Evolutionary conservation across 1,284 basidiomycete genomes (phyloP).

Genomic region (Sanghuangporus sanghuang): DNA sequence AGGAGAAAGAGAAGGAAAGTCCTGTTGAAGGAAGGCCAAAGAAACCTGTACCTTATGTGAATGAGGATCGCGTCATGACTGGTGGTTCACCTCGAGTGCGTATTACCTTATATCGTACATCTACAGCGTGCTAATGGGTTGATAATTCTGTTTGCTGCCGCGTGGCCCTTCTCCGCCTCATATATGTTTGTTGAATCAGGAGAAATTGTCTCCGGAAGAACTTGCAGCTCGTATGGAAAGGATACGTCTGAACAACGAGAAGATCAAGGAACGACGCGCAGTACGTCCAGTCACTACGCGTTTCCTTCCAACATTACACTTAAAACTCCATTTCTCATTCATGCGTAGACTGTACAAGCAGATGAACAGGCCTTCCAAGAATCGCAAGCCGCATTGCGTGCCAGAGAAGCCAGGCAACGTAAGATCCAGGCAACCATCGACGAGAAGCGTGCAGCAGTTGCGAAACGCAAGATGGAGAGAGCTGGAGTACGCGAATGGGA

Average conservation of each 20-base stretch:
- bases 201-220: constrained; percentile 69
- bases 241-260: constrained; percentile 74
- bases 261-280: constrained; percentile 70
- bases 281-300: constrained; percentile 33
- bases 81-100: constrained; percentile 67
- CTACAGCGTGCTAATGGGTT: neutral
- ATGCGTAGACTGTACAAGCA: constrained; percentile 60
- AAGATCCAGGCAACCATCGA: constrained; percentile 65
- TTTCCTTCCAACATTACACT: neutral
- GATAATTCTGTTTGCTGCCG: neutral
- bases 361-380: constrained; percentile 73
- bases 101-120: constrained; percentile 13
- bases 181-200: constrained; percentile 36
- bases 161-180: neutral
- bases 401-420: constrained; percentile 47
- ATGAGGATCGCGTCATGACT: constrained; percentile 73
- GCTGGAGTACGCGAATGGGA: constrained; percentile 77
- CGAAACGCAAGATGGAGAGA: constrained; percentile 74
- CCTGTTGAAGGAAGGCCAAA: constrained; percentile 24
- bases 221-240: constrained; percentile 67
- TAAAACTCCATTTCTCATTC: constrained; percentile 4
- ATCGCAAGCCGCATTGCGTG: constrained; percentile 55
- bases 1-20: constrained; percentile 15
- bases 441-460: constrained; percentile 67
- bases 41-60: constrained; percentile 51